phyloP scores from a whole-genome alignment of 2,329 filamentous ascomycete genomes.

The Didymella sp. region DNA sequence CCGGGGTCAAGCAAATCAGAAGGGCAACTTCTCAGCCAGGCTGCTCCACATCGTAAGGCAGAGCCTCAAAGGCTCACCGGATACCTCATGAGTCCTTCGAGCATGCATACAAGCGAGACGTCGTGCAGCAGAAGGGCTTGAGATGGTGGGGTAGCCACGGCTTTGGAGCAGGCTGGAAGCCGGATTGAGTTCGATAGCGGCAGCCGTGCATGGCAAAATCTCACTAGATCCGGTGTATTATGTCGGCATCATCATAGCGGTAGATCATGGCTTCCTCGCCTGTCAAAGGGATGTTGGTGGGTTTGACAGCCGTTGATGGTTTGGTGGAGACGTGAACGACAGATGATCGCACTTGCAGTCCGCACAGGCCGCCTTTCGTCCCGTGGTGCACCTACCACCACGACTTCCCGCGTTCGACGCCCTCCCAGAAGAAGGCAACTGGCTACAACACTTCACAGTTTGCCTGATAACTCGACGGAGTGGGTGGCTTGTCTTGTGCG shows the following conservation, averaged over 20 bases:
- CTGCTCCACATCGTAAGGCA: constrained; percentile 3
- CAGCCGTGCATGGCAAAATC: constrained; percentile 11
- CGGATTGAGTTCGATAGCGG: not conserved
- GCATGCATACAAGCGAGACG: constrained; percentile 19
- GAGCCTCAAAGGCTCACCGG: constrained; percentile 33
- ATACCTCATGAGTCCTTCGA: constrained; percentile 10
- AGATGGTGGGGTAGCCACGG: constrained; percentile 7
- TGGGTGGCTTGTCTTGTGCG: constrained; percentile 3
- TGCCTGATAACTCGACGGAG: constrained; percentile 3
- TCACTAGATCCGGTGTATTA: constrained; percentile 12
- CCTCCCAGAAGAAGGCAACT: constrained; percentile 21
- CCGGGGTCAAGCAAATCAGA: constrained; percentile 24
- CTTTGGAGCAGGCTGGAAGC: constrained; percentile 21
- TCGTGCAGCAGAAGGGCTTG: constrained; percentile 23
- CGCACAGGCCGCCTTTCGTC: constrained; percentile 4
- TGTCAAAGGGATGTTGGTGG: constrained; percentile 7
- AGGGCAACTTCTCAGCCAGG: not conserved
- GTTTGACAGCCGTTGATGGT: constrained; percentile 9
- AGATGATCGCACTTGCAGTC: not conserved
- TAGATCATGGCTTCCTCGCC: constrained; percentile 3
- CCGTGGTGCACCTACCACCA: not conserved
- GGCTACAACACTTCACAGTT: constrained; percentile 7
- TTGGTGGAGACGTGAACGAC: constrained; percentile 3
- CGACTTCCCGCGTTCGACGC: constrained; percentile 9
- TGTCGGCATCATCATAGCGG: constrained; percentile 1